A percentile compares a stretch with the other conserved stretches of the same genome.
Conservation (phyloP, 305 asterid species). For the Fraxinus sp. region DNA sequence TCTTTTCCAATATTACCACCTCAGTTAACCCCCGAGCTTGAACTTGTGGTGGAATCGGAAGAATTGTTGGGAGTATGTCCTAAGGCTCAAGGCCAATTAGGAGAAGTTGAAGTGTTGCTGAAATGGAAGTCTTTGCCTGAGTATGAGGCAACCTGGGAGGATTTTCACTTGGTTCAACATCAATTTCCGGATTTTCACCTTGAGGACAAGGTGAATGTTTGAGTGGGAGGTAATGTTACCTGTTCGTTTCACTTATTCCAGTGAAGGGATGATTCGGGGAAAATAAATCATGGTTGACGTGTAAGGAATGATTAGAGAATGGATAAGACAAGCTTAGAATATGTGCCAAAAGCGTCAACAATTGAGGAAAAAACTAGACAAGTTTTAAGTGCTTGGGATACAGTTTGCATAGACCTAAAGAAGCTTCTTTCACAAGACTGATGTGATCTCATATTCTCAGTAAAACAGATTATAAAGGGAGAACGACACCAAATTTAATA, state of each 20-base stretch:
- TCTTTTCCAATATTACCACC: not conserved
- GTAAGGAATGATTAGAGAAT: not conserved
- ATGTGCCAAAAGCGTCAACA: not conserved
- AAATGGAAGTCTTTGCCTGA: not conserved
- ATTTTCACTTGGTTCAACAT: not conserved
- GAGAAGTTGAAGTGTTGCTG: not conserved
- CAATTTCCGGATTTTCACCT: not conserved
- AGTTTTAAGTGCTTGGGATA: not conserved
- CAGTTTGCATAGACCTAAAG: not conserved
- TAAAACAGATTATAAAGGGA: not conserved
- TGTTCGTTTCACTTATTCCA: not conserved
- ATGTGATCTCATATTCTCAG: not conserved
- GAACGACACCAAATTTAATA: not conserved
- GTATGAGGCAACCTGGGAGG: not conserved
- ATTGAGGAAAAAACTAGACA: not conserved
- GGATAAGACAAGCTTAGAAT: not conserved
- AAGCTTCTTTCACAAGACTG: not conserved
- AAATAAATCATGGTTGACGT: too few relatives aligned
- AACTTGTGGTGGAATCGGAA: not conserved
- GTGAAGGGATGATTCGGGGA: not conserved
- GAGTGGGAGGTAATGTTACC: not conserved
- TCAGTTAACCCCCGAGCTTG: not conserved
- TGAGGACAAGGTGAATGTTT: not conserved
- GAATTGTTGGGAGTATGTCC: not conserved
- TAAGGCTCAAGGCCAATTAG: not conserved